Base-by-base conservation (phyloP, 805 yeast genomes). In the Monosporozyma siamensis region DNA sequence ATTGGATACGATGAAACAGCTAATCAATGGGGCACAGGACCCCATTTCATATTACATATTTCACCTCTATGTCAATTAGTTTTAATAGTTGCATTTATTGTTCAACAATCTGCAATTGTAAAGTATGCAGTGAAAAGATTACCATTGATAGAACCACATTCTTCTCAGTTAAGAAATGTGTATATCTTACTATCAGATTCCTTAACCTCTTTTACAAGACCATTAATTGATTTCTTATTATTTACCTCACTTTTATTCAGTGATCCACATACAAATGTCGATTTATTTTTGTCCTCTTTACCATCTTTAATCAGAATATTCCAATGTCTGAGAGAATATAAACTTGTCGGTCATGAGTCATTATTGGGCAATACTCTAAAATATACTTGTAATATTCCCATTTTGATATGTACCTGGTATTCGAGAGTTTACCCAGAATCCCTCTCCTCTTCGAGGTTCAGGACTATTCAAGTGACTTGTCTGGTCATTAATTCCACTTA, bases 121-220 rank as follows among this genome's bases (percentile, higher is more conserved):
- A 4, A 65, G 70, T 32, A 58, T 72, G 37, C 43, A 58, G 2
- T 48, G 55, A 27, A 58, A 69, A 12, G 62, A 68, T 40, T 55
- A 45, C 37, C 55, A 56, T 18, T 54, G 70, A 31, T 61, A 70
- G 51, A 64, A 58, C 48, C 72, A 61, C 39, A 49, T 50, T 48
- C 57, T 39, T 23, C 47, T 39, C 50, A 55, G 42, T 56, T 46
- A 59, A 66, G 58, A 69, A 75, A 59, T 40, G 64, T 58, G 43
- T 97, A 90, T 57, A 83, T 90, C 30, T 62, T 92, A 38, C 59
- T 89, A 11, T 77, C 95, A 6, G 98, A 90, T 65, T 78, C 88
- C 4, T 66, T 92, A 37, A 82, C 94, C 0, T 87, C 96, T 0
- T 87, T 82, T 57, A 68, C 86, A 3, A 79, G 78, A 55, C 83